Percentiles rank a stretch among this genome's conserved stretches.
phyloP scores from a whole-genome alignment of 768 basidiomycete genomes.

The Podaxis mareebaensis region DNA sequence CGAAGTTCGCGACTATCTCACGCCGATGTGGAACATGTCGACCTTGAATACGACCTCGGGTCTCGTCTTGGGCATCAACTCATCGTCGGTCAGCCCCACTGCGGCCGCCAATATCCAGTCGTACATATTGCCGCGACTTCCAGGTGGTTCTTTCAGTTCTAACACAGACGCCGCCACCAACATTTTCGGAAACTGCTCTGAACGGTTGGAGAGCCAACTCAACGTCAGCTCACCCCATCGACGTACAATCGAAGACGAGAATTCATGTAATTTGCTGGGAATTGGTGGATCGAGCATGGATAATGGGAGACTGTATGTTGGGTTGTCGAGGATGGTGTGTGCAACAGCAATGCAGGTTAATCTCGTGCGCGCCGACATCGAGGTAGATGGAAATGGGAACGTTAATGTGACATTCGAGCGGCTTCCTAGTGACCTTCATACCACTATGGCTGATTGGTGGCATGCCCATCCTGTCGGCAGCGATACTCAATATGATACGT shows the following conservation, averaged over 20 bases:
- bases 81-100: background rate
- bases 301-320: background rate
- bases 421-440: constrained; percentile 15
- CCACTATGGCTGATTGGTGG: background rate
- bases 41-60: constrained; percentile 15
- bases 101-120: background rate
- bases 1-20: constrained; percentile 20
- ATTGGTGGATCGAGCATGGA: background rate
- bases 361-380: constrained; percentile 6
- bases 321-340: constrained; percentile 14
- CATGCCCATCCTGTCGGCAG: background rate
- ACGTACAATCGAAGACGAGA: background rate
- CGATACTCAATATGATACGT: background rate
- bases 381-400: constrained; percentile 4
- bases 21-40: constrained; percentile 22
- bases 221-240: background rate
- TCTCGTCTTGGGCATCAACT: background rate
- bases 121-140: background rate
- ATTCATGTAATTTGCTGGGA: background rate
- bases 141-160: background rate
- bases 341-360: constrained; percentile 10
- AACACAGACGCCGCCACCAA: background rate
- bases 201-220: constrained; percentile 15
- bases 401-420: background rate
- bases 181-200: background rate